Evolutionary conservation across 2,329 filamentous ascomycete species (phyloP), one percentile per base, ranked within the genome.

Genomic region (Cladosporium phlei): DNA sequence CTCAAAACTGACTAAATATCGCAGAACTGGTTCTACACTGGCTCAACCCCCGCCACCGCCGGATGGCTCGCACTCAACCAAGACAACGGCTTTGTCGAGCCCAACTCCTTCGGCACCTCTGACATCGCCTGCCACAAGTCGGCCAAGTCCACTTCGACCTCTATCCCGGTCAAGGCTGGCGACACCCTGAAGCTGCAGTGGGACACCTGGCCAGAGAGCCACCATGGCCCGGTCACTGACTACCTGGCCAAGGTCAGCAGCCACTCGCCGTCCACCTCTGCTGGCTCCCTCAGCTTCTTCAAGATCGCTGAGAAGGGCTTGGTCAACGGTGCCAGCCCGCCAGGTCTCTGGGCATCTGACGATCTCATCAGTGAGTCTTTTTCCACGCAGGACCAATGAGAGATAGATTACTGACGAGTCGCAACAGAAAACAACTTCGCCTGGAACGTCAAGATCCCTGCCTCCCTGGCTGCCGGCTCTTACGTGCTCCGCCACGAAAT

Each of bases 201-300:
- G 83, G 77, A 72, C 48, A 68, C 69, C 12, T 86, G 82, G 83
- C 81, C 82, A 11, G 69, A 75, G 8, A 75, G 72, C 46, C 78
- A 86, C 68, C 72, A 81, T 53, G 79, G 79, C 2, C 80, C 81
- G 5, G 75, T 85, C 56, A 73, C 85, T 51, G 76, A 76, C 62
- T 85, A 84, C 68, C 66, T 84, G 12, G 82, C 82, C 46, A 72
- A 72, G 55, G 80, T 78, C 66, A 47, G 45, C 43, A 78, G 74
- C 19, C 72, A 80, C 61, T 82, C 77, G 62, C 21, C 45, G 21
- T 68, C 74, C 25, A 77, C 74, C 47, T 73, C 77, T 62, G 76
- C 78, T 63, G 66, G 63, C 2, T 59, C 66, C 3, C 71, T 83
- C 27, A 64, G 76, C 54, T 84, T 76, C 64, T 78, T 82, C 73